Evolutionary conservation across 2,329 filamentous ascomycete species (phyloP).

Genomic region (Colletotrichum limetticola): DNA sequence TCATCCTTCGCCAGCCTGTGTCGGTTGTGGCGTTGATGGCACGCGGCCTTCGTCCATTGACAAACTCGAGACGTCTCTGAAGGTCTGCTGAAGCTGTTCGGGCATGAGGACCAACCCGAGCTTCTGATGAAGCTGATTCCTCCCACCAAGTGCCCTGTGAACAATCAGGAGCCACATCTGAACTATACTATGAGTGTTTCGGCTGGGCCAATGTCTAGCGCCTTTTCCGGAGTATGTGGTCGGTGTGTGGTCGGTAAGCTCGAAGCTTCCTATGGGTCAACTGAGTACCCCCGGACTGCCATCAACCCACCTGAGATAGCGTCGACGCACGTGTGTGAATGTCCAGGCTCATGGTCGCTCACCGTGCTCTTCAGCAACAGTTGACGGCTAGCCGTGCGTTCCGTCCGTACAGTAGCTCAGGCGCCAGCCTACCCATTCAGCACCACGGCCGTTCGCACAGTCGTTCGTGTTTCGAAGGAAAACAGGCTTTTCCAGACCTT

Average conservation of each 20-base stretch:
- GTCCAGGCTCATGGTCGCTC: not conserved
- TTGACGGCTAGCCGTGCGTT: slow-evolving; percentile 33
- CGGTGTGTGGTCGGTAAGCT: not conserved
- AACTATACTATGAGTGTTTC: slow-evolving; percentile 2
- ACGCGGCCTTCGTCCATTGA: not conserved
- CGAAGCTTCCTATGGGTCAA: slow-evolving; percentile 3
- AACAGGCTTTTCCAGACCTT: slow-evolving; percentile 28
- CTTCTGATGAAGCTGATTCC: slow-evolving; percentile 23
- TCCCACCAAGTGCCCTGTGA: not conserved
- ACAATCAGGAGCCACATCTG: not conserved
- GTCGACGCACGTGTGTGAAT: not conserved
- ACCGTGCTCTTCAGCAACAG: not conserved
- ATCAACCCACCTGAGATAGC: slow-evolving; percentile 4
- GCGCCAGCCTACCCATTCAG: slow-evolving; percentile 12
- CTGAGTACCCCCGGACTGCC: not conserved
- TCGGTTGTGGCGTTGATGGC: slow-evolving; percentile 1
- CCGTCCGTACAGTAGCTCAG: slow-evolving; percentile 16
- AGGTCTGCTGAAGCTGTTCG: slow-evolving; percentile 22
- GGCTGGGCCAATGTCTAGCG: not conserved
- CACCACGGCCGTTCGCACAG: slow-evolving; percentile 24
- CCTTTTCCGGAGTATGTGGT: slow-evolving; percentile 14
- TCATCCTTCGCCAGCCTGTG: slow-evolving; percentile 5
- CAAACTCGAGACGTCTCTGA: slow-evolving; percentile 25
- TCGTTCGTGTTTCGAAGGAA: slow-evolving; percentile 23
- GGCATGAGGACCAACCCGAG: slow-evolving; percentile 22